Percentiles rank a stretch among this genome's conserved stretches.
These are phyloP conservation scores for Tothia fuscella DNA, from an alignment of 2,329 filamentous ascomycete species.

Conservation along the genomic window DNA sequence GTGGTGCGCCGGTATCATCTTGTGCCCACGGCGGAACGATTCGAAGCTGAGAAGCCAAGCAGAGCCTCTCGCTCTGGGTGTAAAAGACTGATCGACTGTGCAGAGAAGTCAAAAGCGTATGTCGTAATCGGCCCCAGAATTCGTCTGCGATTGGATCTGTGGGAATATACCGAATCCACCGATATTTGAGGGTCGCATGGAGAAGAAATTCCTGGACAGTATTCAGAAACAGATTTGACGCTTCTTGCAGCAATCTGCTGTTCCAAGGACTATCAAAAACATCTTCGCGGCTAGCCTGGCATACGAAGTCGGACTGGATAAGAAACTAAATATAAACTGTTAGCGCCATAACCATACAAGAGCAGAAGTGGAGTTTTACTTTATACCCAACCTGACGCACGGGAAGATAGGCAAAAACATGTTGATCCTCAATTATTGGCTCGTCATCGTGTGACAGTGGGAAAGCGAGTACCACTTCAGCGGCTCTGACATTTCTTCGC, in stretches of 20 bases:
- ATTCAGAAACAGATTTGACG: constrained; percentile 13
- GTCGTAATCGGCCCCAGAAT: constrained; percentile 4
- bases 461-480: constrained; percentile 17
- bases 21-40: constrained; percentile 19
- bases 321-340: constrained; percentile 14
- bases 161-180: constrained; percentile 9
- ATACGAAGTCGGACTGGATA: constrained; percentile 20
- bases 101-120: constrained; percentile 1
- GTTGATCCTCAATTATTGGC: constrained; percentile 13
- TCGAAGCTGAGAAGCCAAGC: constrained; percentile 26
- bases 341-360: not conserved
- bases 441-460: constrained; percentile 12
- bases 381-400: constrained; percentile 14
- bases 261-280: constrained; percentile 18
- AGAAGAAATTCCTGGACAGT: constrained; percentile 12
- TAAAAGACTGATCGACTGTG: not conserved
- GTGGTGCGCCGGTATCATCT: constrained; percentile 4
- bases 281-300: constrained; percentile 16
- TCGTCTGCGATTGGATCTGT: not conserved
- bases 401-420: constrained; percentile 15
- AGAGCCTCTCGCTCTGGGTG: not conserved
- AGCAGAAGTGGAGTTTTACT: constrained; percentile 11
- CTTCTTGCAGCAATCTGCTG: constrained; percentile 12
- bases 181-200: constrained; percentile 5
- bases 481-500: not conserved